Conservation (phyloP, 371 early-diverging fungal genomes). For the Haplosporangium sp. region DNA sequence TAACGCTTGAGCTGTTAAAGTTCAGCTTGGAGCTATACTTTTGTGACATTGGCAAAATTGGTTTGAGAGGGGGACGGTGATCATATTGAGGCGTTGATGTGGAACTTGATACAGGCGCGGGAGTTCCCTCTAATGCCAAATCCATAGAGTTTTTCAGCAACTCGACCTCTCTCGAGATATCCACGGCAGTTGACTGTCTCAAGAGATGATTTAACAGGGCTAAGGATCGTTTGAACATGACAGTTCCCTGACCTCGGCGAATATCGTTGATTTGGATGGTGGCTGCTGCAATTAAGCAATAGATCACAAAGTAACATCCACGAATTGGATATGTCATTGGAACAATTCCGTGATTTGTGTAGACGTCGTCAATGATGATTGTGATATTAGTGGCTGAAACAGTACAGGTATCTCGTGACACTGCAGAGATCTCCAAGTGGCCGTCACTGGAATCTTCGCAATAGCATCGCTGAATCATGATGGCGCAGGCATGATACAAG, state of each 20-base stretch:
- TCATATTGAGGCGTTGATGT: conserved; percentile 15
- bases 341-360: conserved; percentile 52
- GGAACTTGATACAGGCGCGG: neutral
- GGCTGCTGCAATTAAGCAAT: conserved; percentile 57
- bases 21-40: conserved; percentile 34
- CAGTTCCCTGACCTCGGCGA: conserved; percentile 37
- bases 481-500: conserved; percentile 63
- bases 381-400: conserved; percentile 66
- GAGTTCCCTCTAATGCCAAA: conserved; percentile 2
- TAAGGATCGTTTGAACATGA: conserved; percentile 50
- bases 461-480: conserved; percentile 71
- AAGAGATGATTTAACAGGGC: conserved; percentile 40
- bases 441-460: conserved; percentile 47
- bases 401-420: conserved; percentile 64
- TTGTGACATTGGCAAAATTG: conserved; percentile 53
- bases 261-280: conserved; percentile 52
- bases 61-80: conserved; percentile 42
- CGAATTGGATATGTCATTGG: conserved; percentile 56
- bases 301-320: conserved; percentile 58
- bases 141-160: conserved; percentile 48
- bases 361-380: conserved; percentile 60
- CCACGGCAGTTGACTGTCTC: conserved; percentile 42
- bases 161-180: conserved; percentile 46
- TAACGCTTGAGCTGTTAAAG: conserved; percentile 20
- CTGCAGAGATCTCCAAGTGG: conserved; percentile 49